A percentile compares a stretch with the other conserved stretches of the same genome.
phyloP scores from a whole-genome alignment of 345 rosid species.

The Acer yangbiense region DNA sequence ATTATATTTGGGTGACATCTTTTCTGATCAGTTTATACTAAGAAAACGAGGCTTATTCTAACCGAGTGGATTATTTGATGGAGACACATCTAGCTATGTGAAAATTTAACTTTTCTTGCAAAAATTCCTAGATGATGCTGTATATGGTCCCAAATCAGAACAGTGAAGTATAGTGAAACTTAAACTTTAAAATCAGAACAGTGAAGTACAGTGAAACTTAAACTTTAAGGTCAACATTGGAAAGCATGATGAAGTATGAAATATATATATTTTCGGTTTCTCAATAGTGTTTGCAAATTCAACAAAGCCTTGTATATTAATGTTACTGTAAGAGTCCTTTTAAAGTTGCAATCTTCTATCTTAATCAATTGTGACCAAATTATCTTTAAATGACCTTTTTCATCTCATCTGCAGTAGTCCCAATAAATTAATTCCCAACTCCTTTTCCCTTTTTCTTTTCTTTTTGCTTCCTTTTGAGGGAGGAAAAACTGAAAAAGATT shows the following conservation, averaged over 20 bases:
- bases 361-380: neutral
- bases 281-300: neutral
- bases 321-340: neutral
- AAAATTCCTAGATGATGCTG: neutral
- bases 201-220: neutral
- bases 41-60: neutral
- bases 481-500: neutral
- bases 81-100: neutral
- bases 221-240: neutral
- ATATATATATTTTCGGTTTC: no score
- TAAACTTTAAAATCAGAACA: neutral
- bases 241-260: neutral
- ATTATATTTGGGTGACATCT: neutral
- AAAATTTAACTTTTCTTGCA: neutral
- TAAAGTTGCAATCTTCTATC: neutral
- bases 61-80: neutral
- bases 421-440: neutral
- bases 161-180: neutral
- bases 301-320: neutral
- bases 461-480: neutral
- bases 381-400: neutral
- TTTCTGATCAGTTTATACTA: neutral
- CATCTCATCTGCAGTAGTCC: neutral
- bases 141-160: neutral
- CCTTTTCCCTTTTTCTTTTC: neutral